Base-by-base conservation (phyloP, 371 early-diverging fungal genomes). In the Mucor racemosus region DNA sequence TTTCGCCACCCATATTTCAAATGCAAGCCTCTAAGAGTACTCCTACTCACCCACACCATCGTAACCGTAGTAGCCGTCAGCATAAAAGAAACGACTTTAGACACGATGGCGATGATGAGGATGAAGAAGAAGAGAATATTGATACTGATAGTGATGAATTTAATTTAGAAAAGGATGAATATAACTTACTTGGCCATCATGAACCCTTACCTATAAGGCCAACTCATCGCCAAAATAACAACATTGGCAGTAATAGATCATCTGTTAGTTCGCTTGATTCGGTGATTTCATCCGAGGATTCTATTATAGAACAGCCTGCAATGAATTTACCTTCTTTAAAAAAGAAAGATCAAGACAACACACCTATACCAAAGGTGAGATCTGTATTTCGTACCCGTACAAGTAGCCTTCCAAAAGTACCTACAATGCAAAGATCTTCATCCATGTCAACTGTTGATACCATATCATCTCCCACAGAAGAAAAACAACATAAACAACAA, bases 271-370 rank as follows among this genome's bases (percentile, higher is more conserved):
- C 66, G 5, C 19, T 21, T 17, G 66, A 66, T 8, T 66, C 66
- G 10, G n/a, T 7, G 6, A 10, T 36, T 3, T 65, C 65, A 1
- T 48, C 35, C 19, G 53, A 53, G 34, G 35, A 38, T 14, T 35
- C 50, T 6, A 35, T 50, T 36, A 38, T 56, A 0, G 67, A 65
- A 50, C 67, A 66, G n/a, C 74, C 74, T 9, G 11, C 64, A 4
- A 65, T 73, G 67, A 50, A 66, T 38, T 35, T 73, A 33, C 69
- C 69, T 15, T 73, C 74, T 8, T 44, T 73, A 15, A 72, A 61
- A 42, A 65, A 72, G 34, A 44, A 64, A 31, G 61, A 67, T 38
- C 57, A 59, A n/a, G 46, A 7, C 14, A 48, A 41, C 21, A 60
- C 62, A 42, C 61, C 68, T 35, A 55, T 64, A 38, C 60, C 69